Evolutionary conservation across 495 filamentous ascomycete genomes (phyloP), one percentile per base, ranked within the genome.

Genomic region (Podospora didyma): DNA sequence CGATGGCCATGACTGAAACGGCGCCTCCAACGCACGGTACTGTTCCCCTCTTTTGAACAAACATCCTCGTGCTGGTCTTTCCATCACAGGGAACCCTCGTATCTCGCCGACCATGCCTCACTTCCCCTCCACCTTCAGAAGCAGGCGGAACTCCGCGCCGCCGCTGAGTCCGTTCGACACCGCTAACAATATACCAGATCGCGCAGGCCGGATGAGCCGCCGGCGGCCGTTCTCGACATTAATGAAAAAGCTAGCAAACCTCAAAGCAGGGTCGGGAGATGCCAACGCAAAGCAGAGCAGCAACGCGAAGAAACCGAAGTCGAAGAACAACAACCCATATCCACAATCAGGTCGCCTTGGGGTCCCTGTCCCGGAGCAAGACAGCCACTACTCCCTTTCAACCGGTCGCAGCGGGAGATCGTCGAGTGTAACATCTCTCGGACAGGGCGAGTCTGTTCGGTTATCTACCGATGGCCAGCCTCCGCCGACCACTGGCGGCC

Each of bases 161-260:
- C 24, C 47, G 39, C 44, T 51, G 24, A 34, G 42, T 45, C 28
- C 37, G 17, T 58, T 65, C 61, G 60, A 64, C 45, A 31, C 41
- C 19, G 51, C 61, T 66, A 56, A 69, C 56, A 51, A 42, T 46
- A 70, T 68, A 59, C 24, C 63, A 74, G 74, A 74, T 53, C 70
- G 72, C 51, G 51, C 70, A 65, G 78, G 70, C 53, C 79, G 79
- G 31, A 55, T 64, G 37, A 74, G 73, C 42, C 88, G 90, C 52
- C 87, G 91, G 50, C 86, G 87, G 49, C 93, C 93, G 5, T 97
- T 98, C 70, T 84, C 92, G 21, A 87, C 83, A 44, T 92, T 92
- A 87, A 89, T 98, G 85, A 96, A 93, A 79, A 91, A 92, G 58
- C 82, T 98, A 24, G 86, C 91, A 28, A 94, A 84, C 67, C 81